These are phyloP conservation scores for Stenogyne calaminthoides DNA, from an alignment of 305 asterid genomes.

Conservation along the genomic window DNA sequence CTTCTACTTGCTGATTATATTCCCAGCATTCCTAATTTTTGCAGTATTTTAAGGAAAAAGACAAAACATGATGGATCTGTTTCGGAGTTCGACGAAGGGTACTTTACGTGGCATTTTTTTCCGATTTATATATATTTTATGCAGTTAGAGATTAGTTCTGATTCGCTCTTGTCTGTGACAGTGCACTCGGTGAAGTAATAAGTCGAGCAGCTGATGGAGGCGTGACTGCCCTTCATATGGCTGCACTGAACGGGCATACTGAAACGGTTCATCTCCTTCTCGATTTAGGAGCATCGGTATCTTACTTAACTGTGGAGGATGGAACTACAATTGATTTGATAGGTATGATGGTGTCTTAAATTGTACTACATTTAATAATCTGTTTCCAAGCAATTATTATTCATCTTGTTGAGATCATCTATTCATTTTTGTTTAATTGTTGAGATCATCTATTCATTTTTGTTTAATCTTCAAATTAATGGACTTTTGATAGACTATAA, in stretches of 20 bases:
- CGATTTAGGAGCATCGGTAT: slow-evolving; percentile 79
- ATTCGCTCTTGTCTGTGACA: slow-evolving; percentile 26
- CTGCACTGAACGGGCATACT: slow-evolving; percentile 78
- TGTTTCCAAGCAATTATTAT: no score
- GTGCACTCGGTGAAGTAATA: slow-evolving; percentile 68
- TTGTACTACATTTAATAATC: background rate
- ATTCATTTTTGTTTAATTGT: no score
- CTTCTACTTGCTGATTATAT: slow-evolving; percentile 78
- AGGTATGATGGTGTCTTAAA: slow-evolving; percentile 35
- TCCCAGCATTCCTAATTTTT: slow-evolving; percentile 72
- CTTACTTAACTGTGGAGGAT: slow-evolving; percentile 65
- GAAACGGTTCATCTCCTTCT: slow-evolving; percentile 78
- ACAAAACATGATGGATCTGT: slow-evolving; percentile 43
- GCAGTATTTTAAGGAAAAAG: slow-evolving; percentile 51
- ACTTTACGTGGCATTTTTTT: slow-evolving; percentile 10
- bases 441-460: background rate
- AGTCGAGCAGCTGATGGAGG: slow-evolving; percentile 89
- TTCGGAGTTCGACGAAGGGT: slow-evolving; percentile 67
- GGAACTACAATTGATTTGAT: slow-evolving; percentile 86
- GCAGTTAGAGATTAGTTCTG: slow-evolving; percentile 12
- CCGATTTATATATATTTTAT: background rate
- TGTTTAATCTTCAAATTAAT: no score
- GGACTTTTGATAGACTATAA: background rate
- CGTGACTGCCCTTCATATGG: slow-evolving; percentile 88
- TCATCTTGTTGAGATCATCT: no score